These are phyloP conservation scores for Calonectria honghensis DNA, from an alignment of 2,329 filamentous ascomycete genomes.

Conservation along the genomic window DNA sequence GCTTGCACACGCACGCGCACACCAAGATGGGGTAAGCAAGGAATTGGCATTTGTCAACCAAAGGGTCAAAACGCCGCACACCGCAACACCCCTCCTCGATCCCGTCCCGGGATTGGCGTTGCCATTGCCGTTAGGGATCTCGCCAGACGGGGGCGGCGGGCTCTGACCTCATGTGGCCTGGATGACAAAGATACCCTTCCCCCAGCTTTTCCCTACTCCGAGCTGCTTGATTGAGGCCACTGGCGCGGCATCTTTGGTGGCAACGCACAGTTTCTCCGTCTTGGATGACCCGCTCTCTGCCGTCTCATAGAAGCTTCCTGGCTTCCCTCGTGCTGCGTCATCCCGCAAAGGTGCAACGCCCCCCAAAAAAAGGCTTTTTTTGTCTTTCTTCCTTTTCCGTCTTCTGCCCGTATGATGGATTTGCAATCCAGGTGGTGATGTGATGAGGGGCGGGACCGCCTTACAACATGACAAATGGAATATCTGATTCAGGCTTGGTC, in stretches of 20 bases:
- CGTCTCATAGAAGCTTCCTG: neutral
- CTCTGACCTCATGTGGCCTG: constrained; percentile 22
- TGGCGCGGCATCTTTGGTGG: neutral
- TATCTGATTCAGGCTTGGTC: constrained; percentile 24
- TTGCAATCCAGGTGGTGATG: constrained; percentile 13
- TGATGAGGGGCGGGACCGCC: constrained; percentile 22
- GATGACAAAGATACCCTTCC: constrained; percentile 18
- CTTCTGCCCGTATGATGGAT: constrained; percentile 8
- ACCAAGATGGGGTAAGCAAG: constrained; percentile 39
- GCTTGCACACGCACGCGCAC: constrained; percentile 34
- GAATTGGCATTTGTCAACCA: constrained; percentile 41
- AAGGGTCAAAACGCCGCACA: constrained; percentile 24
- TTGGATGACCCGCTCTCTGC: constrained; percentile 13
- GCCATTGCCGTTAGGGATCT: neutral
- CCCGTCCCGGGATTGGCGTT: neutral
- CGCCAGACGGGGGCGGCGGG: neutral
- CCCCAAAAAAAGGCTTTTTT: neutral
- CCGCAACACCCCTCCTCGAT: neutral
- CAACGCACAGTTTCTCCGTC: constrained; percentile 9
- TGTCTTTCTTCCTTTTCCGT: neutral
- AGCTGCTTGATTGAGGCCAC: constrained; percentile 22
- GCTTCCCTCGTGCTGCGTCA: neutral
- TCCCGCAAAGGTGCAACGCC: constrained; percentile 16
- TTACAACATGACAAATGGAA: constrained; percentile 30
- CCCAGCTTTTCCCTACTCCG: neutral